Evolutionary conservation across 1,284 basidiomycete genomes (phyloP).

Genomic region (Marasmius fiardii): DNA sequence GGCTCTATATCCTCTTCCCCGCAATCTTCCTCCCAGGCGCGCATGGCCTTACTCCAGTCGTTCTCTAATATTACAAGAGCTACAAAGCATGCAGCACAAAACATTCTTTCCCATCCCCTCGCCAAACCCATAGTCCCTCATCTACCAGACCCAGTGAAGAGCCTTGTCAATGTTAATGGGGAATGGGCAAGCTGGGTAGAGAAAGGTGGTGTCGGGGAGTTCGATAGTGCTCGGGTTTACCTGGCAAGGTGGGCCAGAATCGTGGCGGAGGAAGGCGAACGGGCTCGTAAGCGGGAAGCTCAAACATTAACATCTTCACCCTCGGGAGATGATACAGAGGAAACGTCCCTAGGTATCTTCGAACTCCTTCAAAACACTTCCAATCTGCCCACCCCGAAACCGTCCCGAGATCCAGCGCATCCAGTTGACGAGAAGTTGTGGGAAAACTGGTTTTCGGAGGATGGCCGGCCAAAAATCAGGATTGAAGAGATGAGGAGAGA

Average conservation of each 20-base stretch:
- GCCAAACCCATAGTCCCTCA: slow-evolving; percentile 94
- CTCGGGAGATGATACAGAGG: slow-evolving; percentile 49
- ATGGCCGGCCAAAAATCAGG: slow-evolving; percentile 65
- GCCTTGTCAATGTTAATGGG: slow-evolving; percentile 80
- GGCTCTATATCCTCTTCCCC: slow-evolving; percentile 47
- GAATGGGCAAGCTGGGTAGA: slow-evolving; percentile 87
- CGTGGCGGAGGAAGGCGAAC: slow-evolving; percentile 94
- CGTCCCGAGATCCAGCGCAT: slow-evolving; percentile 66
- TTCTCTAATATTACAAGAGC: slow-evolving; percentile 89
- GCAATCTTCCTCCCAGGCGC: slow-evolving; percentile 58
- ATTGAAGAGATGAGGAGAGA: slow-evolving; percentile 70
- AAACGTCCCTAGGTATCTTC: slow-evolving; percentile 81
- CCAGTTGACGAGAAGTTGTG: slow-evolving; percentile 73
- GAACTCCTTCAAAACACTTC: slow-evolving; percentile 79
- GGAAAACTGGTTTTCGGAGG: slow-evolving; percentile 66
- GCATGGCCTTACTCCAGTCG: slow-evolving; percentile 76
- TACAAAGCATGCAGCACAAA: slow-evolving; percentile 85
- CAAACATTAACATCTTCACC: slow-evolving; percentile 54
- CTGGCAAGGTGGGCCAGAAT: slow-evolving; percentile 95
- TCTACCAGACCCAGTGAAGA: slow-evolving; percentile 86
- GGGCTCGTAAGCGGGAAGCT: slow-evolving; percentile 75
- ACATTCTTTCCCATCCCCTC: slow-evolving; percentile 89
- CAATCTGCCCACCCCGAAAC: slow-evolving; percentile 74
- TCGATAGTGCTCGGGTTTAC: slow-evolving; percentile 94
- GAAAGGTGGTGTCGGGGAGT: slow-evolving; percentile 86